Evolutionary conservation across 2,329 filamentous ascomycete species (phyloP).

Genomic region (Raffaelea arxii): DNA sequence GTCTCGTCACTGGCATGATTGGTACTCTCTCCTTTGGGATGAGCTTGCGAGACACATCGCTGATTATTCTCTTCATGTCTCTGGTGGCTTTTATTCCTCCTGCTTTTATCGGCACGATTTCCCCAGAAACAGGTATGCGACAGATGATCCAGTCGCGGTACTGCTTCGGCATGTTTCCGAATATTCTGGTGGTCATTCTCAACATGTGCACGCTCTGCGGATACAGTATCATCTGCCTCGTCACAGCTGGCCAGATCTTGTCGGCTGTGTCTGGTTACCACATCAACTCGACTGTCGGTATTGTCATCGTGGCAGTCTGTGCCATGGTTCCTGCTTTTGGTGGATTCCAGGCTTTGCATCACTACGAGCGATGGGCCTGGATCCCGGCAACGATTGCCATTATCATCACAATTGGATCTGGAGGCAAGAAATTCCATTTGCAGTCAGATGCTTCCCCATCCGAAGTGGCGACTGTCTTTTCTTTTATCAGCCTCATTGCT

Average conservation of each 20-base stretch:
- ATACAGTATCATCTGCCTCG: conserved; percentile 50
- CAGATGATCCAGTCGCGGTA: conserved; percentile 54
- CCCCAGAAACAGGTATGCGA: conserved; percentile 46
- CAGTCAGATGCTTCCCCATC: conserved; percentile 30
- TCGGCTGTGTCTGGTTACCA: conserved; percentile 32
- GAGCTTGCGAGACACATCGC: conserved; percentile 40
- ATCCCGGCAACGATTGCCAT: conserved; percentile 9
- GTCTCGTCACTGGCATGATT: conserved; percentile 48
- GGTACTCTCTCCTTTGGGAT: conserved; percentile 46
- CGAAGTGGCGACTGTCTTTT: conserved; percentile 25
- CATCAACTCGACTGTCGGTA: conserved; percentile 43
- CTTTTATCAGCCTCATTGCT: conserved; percentile 35
- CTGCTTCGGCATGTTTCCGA: conserved; percentile 36
- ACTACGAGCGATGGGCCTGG: conserved; percentile 8
- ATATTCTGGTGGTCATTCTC: conserved; percentile 47
- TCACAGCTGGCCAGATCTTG: conserved; percentile 49
- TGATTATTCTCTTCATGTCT: conserved; percentile 51
- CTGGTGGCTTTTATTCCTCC: conserved; percentile 41
- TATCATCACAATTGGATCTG: conserved; percentile 21
- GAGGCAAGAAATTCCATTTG: conserved; percentile 33
- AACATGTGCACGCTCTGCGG: conserved; percentile 53
- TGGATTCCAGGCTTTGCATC: conserved; percentile 8
- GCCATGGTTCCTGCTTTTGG: conserved; percentile 7
- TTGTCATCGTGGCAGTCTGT: conserved; percentile 36
- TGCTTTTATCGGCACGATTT: conserved; percentile 44